Percentiles rank a stretch among this genome's conserved stretches.
Conservation (phyloP, 305 asterid species). For the Ilex paraguariensis region DNA sequence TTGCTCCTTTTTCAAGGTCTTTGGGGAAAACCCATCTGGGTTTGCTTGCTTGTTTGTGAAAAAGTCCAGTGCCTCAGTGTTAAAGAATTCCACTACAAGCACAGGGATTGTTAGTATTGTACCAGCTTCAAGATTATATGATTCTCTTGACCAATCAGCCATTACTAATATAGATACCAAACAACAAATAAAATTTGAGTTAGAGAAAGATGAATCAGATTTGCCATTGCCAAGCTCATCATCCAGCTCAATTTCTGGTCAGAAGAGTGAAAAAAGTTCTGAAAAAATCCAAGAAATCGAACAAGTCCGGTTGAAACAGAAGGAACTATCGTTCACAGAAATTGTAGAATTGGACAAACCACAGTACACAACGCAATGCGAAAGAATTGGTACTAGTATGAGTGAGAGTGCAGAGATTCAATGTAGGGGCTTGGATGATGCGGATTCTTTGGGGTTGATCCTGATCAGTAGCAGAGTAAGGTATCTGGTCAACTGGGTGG, state of each 20-base stretch:
- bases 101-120: constrained; percentile 56
- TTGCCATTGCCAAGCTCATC: constrained; percentile 1
- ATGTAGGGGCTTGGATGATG: constrained; percentile 63
- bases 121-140: constrained; percentile 18
- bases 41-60: constrained; percentile 68
- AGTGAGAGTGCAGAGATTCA: constrained; percentile 17
- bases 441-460: constrained; percentile 62
- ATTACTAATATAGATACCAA: constrained; percentile 3
- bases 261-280: not conserved
- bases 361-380: not conserved
- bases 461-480: constrained; percentile 53
- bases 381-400: not conserved
- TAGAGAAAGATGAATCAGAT: not conserved
- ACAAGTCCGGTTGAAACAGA: constrained; percentile 9
- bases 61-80: constrained; percentile 34
- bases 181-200: constrained; percentile 3
- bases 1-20: constrained; percentile 68
- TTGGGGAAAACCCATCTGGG: constrained; percentile 78
- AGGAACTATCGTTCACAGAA: constrained; percentile 21
- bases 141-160: constrained; percentile 2
- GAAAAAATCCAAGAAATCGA: constrained; percentile 16
- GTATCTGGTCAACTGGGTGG: constrained; percentile 57
- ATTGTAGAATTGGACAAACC: constrained; percentile 19
- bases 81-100: constrained; percentile 30
- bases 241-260: constrained; percentile 7